These are phyloP conservation scores for Mucor racemosus DNA, from an alignment of 371 early-diverging fungal species.

Conservation along the genomic window DNA sequence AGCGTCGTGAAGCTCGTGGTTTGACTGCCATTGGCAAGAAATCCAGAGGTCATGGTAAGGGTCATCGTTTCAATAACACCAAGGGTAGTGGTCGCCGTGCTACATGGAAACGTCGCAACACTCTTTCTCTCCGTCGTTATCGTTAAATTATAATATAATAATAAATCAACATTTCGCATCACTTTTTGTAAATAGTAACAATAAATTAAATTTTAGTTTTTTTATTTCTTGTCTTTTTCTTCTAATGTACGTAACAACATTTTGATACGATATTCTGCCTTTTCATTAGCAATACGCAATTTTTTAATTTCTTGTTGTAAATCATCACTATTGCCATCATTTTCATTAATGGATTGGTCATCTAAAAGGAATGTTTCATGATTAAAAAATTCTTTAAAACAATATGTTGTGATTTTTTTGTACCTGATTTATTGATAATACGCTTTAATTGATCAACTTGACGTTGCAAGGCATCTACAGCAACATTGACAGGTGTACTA, in stretches of 20 bases:
- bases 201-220: not conserved
- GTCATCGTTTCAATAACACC: slow-evolving; percentile 98
- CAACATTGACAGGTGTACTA: slow-evolving; percentile 40
- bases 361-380: not conserved
- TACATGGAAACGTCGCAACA: slow-evolving; percentile 80
- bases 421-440: slow-evolving; percentile 23
- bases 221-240: slow-evolving; percentile 31
- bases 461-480: slow-evolving; percentile 36
- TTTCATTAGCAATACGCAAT: slow-evolving; percentile 36
- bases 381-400: not conserved
- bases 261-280: slow-evolving; percentile 48
- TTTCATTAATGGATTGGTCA: not conserved
- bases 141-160: slow-evolving; percentile 56
- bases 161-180: not conserved
- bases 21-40: slow-evolving; percentile 97
- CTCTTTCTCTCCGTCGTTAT: slow-evolving; percentile 82
- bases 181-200: slow-evolving; percentile 10
- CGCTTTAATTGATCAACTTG: slow-evolving; percentile 42
- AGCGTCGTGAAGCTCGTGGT: slow-evolving; percentile 98
- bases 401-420: not conserved
- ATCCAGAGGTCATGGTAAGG: slow-evolving; percentile 98
- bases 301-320: slow-evolving; percentile 30
- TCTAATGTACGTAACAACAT: slow-evolving; percentile 42
- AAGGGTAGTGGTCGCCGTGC: slow-evolving; percentile 93
- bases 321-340: slow-evolving; percentile 15